Percentiles rank a stretch among this genome's conserved stretches.
Conservation (phyloP, 225 moss, liverwort and hornwort genomes). For the Physcomitrellopsis africana region DNA sequence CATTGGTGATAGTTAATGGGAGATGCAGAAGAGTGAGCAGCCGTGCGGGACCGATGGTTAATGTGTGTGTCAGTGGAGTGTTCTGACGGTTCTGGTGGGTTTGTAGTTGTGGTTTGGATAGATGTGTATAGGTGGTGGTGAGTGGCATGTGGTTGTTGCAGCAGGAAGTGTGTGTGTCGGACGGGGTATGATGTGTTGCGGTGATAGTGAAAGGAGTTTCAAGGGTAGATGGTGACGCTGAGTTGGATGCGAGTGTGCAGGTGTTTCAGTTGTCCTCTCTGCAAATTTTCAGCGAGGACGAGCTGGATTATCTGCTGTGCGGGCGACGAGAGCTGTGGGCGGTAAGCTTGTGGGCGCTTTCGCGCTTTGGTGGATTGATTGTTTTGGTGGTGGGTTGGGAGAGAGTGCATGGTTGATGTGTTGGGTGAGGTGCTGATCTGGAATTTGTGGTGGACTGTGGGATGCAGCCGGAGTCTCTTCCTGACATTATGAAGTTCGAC, state of each 20-base stretch:
- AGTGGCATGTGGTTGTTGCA: background rate
- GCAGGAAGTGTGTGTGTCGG: background rate
- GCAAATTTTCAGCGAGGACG: slow-evolving; percentile 91
- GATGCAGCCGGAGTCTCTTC: slow-evolving; percentile 81
- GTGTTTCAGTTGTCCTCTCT: slow-evolving; percentile 88
- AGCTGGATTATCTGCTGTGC: slow-evolving; percentile 88
- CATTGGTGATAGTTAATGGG: background rate
- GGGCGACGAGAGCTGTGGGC: slow-evolving; percentile 91
- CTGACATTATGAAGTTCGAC: slow-evolving; percentile 97
- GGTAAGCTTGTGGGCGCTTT: slow-evolving; percentile 44
- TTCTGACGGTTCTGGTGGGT: background rate
- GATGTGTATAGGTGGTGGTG: background rate
- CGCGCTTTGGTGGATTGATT: background rate
- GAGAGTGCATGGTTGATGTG: background rate
- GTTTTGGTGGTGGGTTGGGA: background rate
- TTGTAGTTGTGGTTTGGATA: background rate
- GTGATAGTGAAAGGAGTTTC: background rate
- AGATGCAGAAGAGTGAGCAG: background rate
- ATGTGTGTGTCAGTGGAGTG: background rate
- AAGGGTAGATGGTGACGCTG: background rate
- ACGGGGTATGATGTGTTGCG: background rate
- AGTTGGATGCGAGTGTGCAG: slow-evolving; percentile 45
- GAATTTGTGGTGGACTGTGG: slow-evolving; percentile 17
- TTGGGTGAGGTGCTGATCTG: slow-evolving; percentile 16
- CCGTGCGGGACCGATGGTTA: no score